These are phyloP conservation scores for Penicillium maclennaniae DNA, from an alignment of 495 filamentous ascomycete species.

Conservation along the genomic window DNA sequence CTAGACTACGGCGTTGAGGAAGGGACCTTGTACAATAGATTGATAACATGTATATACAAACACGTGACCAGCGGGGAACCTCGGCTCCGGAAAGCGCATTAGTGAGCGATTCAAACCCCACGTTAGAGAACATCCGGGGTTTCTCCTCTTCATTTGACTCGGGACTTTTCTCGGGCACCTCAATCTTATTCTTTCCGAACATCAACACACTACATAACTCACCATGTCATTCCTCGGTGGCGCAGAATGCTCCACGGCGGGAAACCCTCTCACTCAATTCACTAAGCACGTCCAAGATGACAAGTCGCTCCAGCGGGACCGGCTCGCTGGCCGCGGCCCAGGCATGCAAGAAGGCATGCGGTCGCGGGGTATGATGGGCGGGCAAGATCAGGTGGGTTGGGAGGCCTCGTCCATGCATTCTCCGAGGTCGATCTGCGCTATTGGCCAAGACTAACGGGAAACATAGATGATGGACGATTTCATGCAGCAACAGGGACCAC, in stretches of 20 bases:
- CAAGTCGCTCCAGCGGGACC: slow-evolving; percentile 87
- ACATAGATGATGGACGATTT: slow-evolving; percentile 88
- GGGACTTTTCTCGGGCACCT: not conserved
- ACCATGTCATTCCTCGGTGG: slow-evolving; percentile 92
- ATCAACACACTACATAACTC: slow-evolving; percentile 1
- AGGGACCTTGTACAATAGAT: not conserved
- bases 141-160: slow-evolving; percentile 5
- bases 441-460: slow-evolving; percentile 18
- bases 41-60: not conserved
- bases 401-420: not conserved
- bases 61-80: slow-evolving; percentile 38
- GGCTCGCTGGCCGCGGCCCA: slow-evolving; percentile 69
- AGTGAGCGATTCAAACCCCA: slow-evolving; percentile 35
- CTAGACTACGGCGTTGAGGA: not conserved
- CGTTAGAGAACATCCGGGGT: slow-evolving; percentile 22
- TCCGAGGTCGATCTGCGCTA: not conserved
- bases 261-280: slow-evolving; percentile 94
- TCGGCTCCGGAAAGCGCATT: slow-evolving; percentile 30
- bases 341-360: slow-evolving; percentile 63
- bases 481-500: slow-evolving; percentile 65
- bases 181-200: not conserved
- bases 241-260: slow-evolving; percentile 93
- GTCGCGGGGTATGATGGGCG: slow-evolving; percentile 54
- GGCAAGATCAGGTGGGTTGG: slow-evolving; percentile 56
- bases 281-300: slow-evolving; percentile 93